Base-by-base conservation (phyloP, 1,284 basidiomycete species). In the Ganoderma lucidum region DNA sequence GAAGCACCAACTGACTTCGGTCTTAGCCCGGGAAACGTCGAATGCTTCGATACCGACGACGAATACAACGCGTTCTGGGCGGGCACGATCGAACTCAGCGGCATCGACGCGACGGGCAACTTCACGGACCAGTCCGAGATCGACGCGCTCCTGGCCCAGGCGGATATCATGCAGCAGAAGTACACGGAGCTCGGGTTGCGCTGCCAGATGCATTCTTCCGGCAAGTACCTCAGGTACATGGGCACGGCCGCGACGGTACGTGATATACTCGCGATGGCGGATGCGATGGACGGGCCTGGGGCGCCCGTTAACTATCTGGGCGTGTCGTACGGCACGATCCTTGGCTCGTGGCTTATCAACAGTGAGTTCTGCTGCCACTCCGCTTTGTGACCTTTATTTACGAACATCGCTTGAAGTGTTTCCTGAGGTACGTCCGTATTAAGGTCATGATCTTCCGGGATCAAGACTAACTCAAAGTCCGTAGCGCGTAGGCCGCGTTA, bases 291-390 rank as follows among this genome's bases (percentile, higher is more conserved):
- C 32, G 74, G 71, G 0, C 59, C 67, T 2, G 71, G 68, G 4
- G 58, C 59, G 0, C 66, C 68, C 5, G 55, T 75, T 9, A 72
- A 73, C 51, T 73, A 59, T 32, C 17, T 45, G 17, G 74, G 74
- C 0, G 8, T 69, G 2, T 72, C 69, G 30, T 72, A 74, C 37
- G 73, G 73, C 1, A 63, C 73, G 0, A 3, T 71, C 0, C n/a
- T 75, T 2, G 74, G 71, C 6, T 48, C 68, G 1, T 74, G 70
- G 68, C 45, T 75, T 30, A 55, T 75, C 12, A 68, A 72, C n/a
- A 75, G 73, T 73, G 35, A 67, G 73, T 67, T 5, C 8, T 0
- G 3, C 2, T n/a, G 2, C n/a, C 15, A 19, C 53, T 3, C n/a
- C 6, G 9, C 3, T 5, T 14, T 23, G 14, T 17, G 37, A 3